Conservation (phyloP, 257 asterid genomes). For the Fraxinus cuspidata region DNA sequence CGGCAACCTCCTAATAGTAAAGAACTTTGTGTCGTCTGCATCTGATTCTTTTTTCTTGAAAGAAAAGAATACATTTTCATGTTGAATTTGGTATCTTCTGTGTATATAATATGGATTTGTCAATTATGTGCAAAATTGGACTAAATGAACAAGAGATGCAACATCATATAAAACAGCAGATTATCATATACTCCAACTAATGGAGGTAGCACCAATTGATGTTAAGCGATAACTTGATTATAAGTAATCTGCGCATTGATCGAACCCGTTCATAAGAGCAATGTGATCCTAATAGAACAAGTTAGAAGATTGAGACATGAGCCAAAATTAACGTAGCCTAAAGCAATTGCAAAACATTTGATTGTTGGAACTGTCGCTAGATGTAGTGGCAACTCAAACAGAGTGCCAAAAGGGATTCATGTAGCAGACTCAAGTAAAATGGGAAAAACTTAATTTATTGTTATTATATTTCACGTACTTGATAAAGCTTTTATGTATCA, state of each 20-base stretch:
- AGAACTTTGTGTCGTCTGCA: background rate
- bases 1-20: background rate
- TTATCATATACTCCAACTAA: background rate
- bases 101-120: background rate
- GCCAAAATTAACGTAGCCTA: background rate
- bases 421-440: background rate
- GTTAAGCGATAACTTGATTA: background rate
- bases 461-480: background rate
- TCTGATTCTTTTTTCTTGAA: constrained; percentile 1
- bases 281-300: background rate
- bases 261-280: background rate
- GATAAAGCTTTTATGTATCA: background rate
- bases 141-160: background rate
- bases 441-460: background rate
- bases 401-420: background rate
- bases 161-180: background rate
- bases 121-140: background rate
- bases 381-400: background rate
- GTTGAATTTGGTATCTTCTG: background rate
- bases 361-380: background rate
- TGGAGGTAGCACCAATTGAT: background rate
- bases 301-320: background rate
- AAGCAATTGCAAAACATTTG: background rate
- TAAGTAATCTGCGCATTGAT: background rate
- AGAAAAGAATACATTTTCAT: background rate